These are phyloP conservation scores for Aaosphaeria arxii DNA, from an alignment of 2,329 filamentous ascomycete genomes.

Conservation along the genomic window DNA sequence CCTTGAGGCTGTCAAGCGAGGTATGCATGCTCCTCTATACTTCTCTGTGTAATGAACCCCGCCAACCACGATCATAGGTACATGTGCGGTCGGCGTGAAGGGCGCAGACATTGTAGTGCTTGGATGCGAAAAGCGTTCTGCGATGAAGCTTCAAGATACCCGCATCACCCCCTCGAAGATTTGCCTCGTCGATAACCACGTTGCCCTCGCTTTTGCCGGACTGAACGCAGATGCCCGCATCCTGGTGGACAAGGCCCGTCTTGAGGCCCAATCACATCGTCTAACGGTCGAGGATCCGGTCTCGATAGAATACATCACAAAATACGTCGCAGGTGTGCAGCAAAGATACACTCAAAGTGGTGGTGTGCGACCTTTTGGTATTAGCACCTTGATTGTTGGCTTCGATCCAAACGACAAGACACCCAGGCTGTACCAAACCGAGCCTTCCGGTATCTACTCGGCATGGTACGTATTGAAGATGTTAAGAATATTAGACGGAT, in stretches of 20 bases:
- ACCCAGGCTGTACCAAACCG: slow-evolving; percentile 92
- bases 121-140: slow-evolving; percentile 97
- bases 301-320: slow-evolving; percentile 98
- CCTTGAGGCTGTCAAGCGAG: slow-evolving; percentile 96
- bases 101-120: slow-evolving; percentile 91
- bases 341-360: slow-evolving; percentile 98
- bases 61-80: slow-evolving; percentile 56
- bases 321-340: slow-evolving; percentile 96
- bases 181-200: slow-evolving; percentile 90
- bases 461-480: slow-evolving; percentile 69
- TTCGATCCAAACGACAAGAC: slow-evolving; percentile 91
- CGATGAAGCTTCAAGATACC: slow-evolving; percentile 99
- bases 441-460: slow-evolving; percentile 99
- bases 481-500: not conserved
- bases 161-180: slow-evolving; percentile 99
- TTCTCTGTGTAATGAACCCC: not conserved
- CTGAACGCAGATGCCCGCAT: slow-evolving; percentile 98
- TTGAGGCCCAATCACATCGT: slow-evolving; percentile 96
- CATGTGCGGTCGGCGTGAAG: slow-evolving; percentile 97
- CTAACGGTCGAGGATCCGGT: slow-evolving; percentile 96
- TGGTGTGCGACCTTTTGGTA: slow-evolving; percentile 97
- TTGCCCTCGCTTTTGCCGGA: slow-evolving; percentile 94
- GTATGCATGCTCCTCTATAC: slow-evolving; percentile 45
- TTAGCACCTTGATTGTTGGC: slow-evolving; percentile 96
- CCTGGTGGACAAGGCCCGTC: slow-evolving; percentile 93